Evolutionary conservation across 1,284 basidiomycete genomes (phyloP).

Genomic region (Gymnopus androsaceus): DNA sequence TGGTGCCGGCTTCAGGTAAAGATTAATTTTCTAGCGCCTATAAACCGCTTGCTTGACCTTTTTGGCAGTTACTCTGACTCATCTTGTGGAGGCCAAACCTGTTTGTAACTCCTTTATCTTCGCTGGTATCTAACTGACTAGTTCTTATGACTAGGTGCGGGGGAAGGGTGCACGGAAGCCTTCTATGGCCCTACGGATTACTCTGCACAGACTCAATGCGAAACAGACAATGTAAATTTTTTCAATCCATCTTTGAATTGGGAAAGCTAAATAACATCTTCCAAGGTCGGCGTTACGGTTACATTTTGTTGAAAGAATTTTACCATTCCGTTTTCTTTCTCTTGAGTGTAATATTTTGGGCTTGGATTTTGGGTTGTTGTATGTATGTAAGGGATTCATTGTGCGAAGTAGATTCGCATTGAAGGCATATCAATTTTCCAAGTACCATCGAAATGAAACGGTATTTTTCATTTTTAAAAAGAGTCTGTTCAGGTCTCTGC

Average conservation of each 20-base stretch:
- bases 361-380: not conserved
- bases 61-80: constrained; percentile 7
- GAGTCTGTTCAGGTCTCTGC: too few species aligned
- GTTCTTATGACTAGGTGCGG: not conserved
- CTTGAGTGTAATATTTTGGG: not conserved
- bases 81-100: constrained; percentile 9
- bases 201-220: constrained; percentile 8
- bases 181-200: constrained; percentile 8
- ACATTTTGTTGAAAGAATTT: not conserved
- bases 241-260: too few species aligned
- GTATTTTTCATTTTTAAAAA: too few species aligned
- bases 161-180: constrained; percentile 1
- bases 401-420: too few species aligned
- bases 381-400: not conserved
- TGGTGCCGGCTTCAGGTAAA: constrained; percentile 4
- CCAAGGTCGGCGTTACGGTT: not conserved
- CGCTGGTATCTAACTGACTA: not conserved
- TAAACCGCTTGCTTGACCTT: not conserved
- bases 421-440: too few species aligned
- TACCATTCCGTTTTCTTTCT: not conserved
- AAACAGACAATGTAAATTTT: constrained; percentile 9
- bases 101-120: not conserved
- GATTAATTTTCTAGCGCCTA: too few species aligned
- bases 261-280: too few species aligned
- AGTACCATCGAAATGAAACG: too few species aligned